Base-by-base conservation (phyloP, 306 rosid species). In the Gynostemma pentaphyllum region DNA sequence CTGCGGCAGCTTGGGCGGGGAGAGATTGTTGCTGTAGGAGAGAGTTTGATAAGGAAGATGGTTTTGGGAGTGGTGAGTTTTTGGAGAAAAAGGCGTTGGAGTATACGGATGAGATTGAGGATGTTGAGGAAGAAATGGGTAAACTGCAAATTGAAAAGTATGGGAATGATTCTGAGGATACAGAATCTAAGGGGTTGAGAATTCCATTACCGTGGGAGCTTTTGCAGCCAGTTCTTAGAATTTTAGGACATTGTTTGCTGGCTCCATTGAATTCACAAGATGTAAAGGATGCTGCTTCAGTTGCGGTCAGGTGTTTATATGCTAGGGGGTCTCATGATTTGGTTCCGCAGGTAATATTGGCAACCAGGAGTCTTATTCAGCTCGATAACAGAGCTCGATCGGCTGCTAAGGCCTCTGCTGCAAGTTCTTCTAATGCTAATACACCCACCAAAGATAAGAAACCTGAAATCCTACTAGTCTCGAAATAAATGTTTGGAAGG, bases 161-260 rank as follows among this genome's bases (percentile, higher is more conserved):
- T 15, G 64, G 24, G 28, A 49, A 60, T 21, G 67, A 70, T 53
- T 62, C 72, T 9, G 65, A 13, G 0, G 50, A 68, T 41, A 45
- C 40, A 10, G 81, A 74, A 4, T 19, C 80, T 0, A 82, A 82
- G 36, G 95, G 86, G 28, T 77, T 66, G 5, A 81, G 84, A 66
- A 86, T 92, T 80, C 99, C 94, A 4, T 63, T 92, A 7, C 95
- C 99, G 0, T 92, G 99, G 99, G 99, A 86, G 88, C 82, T 92
- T 70, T 66, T 92, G 56, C 99, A 92, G 70, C 99, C 96, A 1
- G 45, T 85, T 0, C 72, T 92, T 76, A 80, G 95, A 63, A 88
- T 92, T 50, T 18, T 92, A 46, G 99, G 99, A 22, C 99, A 92
- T 42, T 92, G 99, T 68, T 76, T 92, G 67, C 48, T 92, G 78